Conservation (phyloP, 129 eudicot genomes). For the Smallanthus sonchifolius region DNA sequence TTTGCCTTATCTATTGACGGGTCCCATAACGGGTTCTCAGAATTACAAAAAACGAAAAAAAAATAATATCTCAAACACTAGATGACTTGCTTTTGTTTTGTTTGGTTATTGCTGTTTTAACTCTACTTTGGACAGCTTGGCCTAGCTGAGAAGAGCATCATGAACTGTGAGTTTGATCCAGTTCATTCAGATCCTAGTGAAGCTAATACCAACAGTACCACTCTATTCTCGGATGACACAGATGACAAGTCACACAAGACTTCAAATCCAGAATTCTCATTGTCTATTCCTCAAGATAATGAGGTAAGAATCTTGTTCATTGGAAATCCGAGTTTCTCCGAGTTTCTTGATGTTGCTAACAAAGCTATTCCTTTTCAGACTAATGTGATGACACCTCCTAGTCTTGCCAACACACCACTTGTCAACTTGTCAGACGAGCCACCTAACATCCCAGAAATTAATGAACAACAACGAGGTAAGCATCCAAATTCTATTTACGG, state of each 20-base stretch:
- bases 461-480: constrained; percentile 64
- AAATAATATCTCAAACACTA: not conserved
- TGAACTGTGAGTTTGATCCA: constrained; percentile 77
- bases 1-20: too few relatives aligned
- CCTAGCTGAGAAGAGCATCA: constrained; percentile 87
- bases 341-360: constrained; percentile 13
- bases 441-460: constrained; percentile 56
- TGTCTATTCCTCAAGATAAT: constrained; percentile 43
- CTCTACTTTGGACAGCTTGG: constrained; percentile 68
- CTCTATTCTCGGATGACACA: constrained; percentile 90
- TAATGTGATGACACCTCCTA: constrained; percentile 38
- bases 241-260: constrained; percentile 77
- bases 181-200: constrained; percentile 91
- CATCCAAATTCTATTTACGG: constrained; percentile 28
- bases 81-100: not conserved
- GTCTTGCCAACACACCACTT: constrained; percentile 26
- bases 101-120: not conserved
- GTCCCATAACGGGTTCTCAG: too few relatives aligned
- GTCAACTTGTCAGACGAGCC: constrained; percentile 36
- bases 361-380: constrained; percentile 34
- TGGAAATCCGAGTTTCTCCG: not conserved
- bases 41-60: too few relatives aligned
- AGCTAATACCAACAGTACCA: constrained; percentile 84
- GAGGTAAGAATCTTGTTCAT: constrained; percentile 50
- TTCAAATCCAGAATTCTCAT: constrained; percentile 52